Conservation (phyloP, 768 basidiomycete species). For the Multifurca ochricompacta region DNA sequence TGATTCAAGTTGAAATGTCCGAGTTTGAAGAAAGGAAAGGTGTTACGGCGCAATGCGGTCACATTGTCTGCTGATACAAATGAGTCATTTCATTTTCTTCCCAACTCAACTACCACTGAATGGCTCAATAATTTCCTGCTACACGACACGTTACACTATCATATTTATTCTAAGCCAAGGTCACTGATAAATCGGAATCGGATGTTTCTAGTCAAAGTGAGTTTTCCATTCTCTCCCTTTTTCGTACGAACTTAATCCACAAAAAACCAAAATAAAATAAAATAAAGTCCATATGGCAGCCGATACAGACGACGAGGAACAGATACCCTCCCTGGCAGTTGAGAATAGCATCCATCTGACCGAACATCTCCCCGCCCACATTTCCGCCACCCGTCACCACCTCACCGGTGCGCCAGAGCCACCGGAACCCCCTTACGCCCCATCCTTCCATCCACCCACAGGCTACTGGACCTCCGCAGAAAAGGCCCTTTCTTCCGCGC, state of each 20-base stretch:
- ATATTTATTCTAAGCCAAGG: no score
- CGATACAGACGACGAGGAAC: slow-evolving; percentile 3
- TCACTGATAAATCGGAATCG: no score
- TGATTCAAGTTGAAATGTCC: not conserved
- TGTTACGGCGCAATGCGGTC: no score
- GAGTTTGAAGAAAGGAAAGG: no score
- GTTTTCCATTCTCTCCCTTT: not conserved
- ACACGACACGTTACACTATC: no score
- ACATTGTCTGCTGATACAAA: no score
- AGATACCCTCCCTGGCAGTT: not conserved
- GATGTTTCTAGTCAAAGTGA: not conserved
- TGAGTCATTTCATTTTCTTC: no score
- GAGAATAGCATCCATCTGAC: not conserved
- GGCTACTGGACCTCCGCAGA: slow-evolving; percentile 62
- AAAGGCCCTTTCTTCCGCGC: slow-evolving; percentile 68
- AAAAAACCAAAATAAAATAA: no score
- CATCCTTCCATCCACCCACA: slow-evolving; percentile 26
- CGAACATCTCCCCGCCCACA: slow-evolving; percentile 7
- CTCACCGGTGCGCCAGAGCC: not conserved
- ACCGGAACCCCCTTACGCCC: slow-evolving; percentile 1
- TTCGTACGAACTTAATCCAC: not conserved
- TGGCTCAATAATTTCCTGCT: no score
- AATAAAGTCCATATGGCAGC: not conserved
- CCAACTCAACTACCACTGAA: no score
- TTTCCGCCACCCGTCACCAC: slow-evolving; percentile 9